Base-by-base conservation (phyloP, 2,329 filamentous ascomycete species). In the Juglanconis sp. region DNA sequence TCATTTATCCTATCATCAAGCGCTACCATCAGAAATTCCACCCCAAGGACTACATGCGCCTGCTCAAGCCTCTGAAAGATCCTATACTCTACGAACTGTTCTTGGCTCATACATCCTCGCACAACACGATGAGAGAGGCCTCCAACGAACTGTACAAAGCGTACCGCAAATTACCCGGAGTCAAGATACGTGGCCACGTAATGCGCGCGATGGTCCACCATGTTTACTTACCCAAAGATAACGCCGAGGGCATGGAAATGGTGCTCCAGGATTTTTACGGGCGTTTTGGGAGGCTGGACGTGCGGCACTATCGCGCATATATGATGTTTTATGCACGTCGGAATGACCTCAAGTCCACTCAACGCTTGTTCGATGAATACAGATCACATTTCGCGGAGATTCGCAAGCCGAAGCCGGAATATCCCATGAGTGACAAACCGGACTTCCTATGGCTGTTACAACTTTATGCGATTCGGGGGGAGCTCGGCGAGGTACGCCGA, bases 381-480 rank as follows among this genome's bases (percentile, higher is more conserved):
- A 69, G 73, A 9, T 57, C 68, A 24, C 63, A 69, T 1, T 79
- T 75, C 38, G 15, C 15, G 2, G 38, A 42, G 31, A 5, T 35
- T 31, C 55, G 55, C 15, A 51, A 52, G 30, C 65, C 62, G 24
- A 15, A 52, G 6, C 50, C 17, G 3, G 47, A 36, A 2, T 38
- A 50, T 11, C 34, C 51, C 6, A 32, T 58, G 11, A 36, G 51
- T 6, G 24, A 17, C 3, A n/a, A 31, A 7, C 61, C 61, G 5
- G 61, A 63, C 6, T 63, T 55, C 17, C 38, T 61, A 3, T 83
- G 86, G 50, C 76, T 92, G 3, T 77, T 96, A 46, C 85, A 89
- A 65, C 89, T 88, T 0, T 85, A 94, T 73, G 87, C 91, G 1
- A 82, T 85, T 59, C 78, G 84, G 53, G 89, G 87, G 2, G 85